phyloP scores from a whole-genome alignment of 148 eudicot species.

The Euryodendron excelsum region DNA sequence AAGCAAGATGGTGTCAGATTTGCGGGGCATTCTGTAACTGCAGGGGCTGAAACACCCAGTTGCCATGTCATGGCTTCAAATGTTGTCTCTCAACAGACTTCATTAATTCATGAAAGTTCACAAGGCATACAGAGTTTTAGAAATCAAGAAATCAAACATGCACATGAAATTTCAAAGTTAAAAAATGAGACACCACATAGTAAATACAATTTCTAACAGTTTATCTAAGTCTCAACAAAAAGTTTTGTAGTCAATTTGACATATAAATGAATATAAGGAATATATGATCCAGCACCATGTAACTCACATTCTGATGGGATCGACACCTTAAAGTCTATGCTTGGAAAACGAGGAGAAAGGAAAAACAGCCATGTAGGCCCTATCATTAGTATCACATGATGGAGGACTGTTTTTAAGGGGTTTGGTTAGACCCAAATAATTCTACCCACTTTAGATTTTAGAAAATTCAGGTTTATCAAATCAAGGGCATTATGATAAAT shows the following conservation, averaged over 20 bases:
- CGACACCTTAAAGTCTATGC: background rate
- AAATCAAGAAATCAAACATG: background rate
- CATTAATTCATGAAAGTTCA: conserved; percentile 1
- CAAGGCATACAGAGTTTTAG: background rate
- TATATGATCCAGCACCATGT: background rate
- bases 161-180: background rate
- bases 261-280: background rate
- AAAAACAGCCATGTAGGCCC: no score
- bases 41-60: background rate
- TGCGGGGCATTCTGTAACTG: background rate
- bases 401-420: background rate
- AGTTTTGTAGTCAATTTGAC: background rate
- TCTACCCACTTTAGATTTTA: background rate
- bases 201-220: background rate
- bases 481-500: background rate
- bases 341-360: no score
- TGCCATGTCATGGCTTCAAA: background rate
- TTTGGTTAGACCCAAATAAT: background rate
- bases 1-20: background rate
- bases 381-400: background rate
- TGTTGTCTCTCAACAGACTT: background rate
- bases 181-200: background rate
- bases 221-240: background rate
- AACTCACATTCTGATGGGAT: background rate
- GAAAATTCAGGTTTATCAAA: background rate